Conservation (phyloP, 306 rosid genomes). For the Quercus dentata region DNA sequence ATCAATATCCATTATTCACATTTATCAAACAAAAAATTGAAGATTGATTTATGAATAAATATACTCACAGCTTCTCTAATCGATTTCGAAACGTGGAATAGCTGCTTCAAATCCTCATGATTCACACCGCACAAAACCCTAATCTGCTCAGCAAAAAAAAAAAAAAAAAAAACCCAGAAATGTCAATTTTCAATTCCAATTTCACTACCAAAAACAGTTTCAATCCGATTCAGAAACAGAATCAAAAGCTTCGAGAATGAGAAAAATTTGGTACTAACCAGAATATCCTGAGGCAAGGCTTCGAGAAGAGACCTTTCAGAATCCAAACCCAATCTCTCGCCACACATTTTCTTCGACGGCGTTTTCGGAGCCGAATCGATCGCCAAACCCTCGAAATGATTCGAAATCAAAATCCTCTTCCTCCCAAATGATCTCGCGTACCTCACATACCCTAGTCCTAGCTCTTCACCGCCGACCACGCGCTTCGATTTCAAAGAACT, state of each 20-base stretch:
- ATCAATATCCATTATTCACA: constrained; percentile 6
- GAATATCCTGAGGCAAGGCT: constrained; percentile 63
- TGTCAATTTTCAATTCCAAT: not conserved
- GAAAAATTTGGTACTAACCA: constrained; percentile 43
- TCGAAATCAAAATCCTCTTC: constrained; percentile 53
- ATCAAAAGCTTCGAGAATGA: not conserved
- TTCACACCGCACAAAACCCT: constrained; percentile 60
- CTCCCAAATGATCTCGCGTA: constrained; percentile 41
- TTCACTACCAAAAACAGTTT: not conserved
- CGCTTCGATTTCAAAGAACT: constrained; percentile 26
- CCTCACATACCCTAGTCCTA: constrained; percentile 43
- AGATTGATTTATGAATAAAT: not conserved
- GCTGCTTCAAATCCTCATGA: constrained; percentile 72
- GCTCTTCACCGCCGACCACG: constrained; percentile 14
- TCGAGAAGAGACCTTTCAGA: constrained; percentile 41
- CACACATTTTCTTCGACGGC: constrained; percentile 51
- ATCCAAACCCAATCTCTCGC: constrained; percentile 10
- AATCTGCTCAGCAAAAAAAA: constrained; percentile 29
- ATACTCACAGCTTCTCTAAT: constrained; percentile 60
- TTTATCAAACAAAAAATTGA: not conserved
- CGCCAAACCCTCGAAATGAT: constrained; percentile 16
- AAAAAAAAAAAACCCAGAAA: not conserved
- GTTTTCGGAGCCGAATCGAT: constrained; percentile 19
- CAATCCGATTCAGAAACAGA: not conserved
- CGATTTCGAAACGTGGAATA: constrained; percentile 53